Percentiles rank a stretch among this genome's conserved stretches.
Conservation (phyloP, 2,329 filamentous ascomycete species). For the Colletotrichum plurivorum region DNA sequence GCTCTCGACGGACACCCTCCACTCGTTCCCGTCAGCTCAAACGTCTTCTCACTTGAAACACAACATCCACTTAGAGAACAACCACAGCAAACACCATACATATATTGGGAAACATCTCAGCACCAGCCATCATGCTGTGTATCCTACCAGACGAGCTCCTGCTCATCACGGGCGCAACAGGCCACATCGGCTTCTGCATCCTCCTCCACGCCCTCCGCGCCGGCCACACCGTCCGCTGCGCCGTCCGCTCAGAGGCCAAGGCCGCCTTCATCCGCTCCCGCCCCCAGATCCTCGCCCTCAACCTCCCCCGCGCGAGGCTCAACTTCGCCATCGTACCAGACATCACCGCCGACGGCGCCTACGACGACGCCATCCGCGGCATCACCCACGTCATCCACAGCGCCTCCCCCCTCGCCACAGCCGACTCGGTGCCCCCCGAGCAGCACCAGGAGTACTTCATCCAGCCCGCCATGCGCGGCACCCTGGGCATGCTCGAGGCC, state of each 20-base stretch:
- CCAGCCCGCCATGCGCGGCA: slow-evolving; percentile 69
- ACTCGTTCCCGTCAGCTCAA: slow-evolving; percentile 5
- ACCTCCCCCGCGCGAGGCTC: slow-evolving; percentile 41
- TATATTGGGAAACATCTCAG: neutral
- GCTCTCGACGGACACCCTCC: slow-evolving; percentile 20
- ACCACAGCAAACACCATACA: neutral
- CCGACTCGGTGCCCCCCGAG: slow-evolving; percentile 74
- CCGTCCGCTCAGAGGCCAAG: slow-evolving; percentile 46
- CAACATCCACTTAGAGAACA: neutral
- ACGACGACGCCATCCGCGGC: slow-evolving; percentile 57
- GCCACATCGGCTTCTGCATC: slow-evolving; percentile 49
- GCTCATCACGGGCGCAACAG: slow-evolving; percentile 50
- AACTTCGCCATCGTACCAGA: slow-evolving; percentile 54
- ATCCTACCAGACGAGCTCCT: slow-evolving; percentile 39
- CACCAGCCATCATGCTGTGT: slow-evolving; percentile 30
- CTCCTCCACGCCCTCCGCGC: slow-evolving; percentile 45
- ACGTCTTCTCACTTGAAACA: slow-evolving; percentile 11
- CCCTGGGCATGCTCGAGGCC: slow-evolving; percentile 63
- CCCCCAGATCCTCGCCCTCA: slow-evolving; percentile 38
- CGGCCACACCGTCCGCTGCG: slow-evolving; percentile 49
- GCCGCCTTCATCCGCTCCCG: slow-evolving; percentile 35
- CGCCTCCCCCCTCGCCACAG: slow-evolving; percentile 47
- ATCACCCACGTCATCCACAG: slow-evolving; percentile 54
- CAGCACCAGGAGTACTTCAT: slow-evolving; percentile 63
- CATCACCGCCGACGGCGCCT: slow-evolving; percentile 53